These are phyloP conservation scores for Chimonanthus praecox DNA, from an alignment of 164 flowering plant species.

Conservation along the genomic window DNA sequence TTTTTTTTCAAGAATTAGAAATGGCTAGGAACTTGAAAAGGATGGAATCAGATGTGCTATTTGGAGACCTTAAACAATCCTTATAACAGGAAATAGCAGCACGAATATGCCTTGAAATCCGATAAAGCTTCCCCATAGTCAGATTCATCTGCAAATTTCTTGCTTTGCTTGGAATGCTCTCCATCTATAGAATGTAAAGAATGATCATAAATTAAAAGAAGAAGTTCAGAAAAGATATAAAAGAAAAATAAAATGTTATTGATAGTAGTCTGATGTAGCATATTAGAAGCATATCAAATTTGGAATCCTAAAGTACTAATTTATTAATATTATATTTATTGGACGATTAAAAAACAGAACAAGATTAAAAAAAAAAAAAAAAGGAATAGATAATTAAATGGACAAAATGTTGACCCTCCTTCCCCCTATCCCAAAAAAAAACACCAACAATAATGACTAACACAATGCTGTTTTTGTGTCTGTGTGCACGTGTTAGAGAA, in stretches of 20 bases:
- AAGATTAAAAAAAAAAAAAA: no score
- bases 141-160: constrained; percentile 82
- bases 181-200: constrained; percentile 55
- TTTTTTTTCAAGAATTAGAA: neutral
- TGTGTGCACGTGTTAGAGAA: no score
- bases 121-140: constrained; percentile 81
- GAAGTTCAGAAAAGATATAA: neutral
- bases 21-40: neutral
- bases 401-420: no score
- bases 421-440: no score
- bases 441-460: no score
- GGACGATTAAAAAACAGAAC: no score
- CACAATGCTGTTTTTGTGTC: no score
- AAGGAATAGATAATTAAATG: no score
- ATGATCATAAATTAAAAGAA: neutral
- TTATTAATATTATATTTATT: no score
- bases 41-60: constrained; percentile 2
- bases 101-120: constrained; percentile 64
- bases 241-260: neutral
- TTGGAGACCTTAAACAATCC: constrained; percentile 77
- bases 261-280: neutral
- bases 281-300: neutral
- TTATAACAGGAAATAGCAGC: constrained; percentile 72
- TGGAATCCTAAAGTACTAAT: no score
- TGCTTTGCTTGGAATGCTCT: constrained; percentile 82